phyloP scores from a whole-genome alignment of 768 basidiomycete genomes.

The Tylopilus intermedius region DNA sequence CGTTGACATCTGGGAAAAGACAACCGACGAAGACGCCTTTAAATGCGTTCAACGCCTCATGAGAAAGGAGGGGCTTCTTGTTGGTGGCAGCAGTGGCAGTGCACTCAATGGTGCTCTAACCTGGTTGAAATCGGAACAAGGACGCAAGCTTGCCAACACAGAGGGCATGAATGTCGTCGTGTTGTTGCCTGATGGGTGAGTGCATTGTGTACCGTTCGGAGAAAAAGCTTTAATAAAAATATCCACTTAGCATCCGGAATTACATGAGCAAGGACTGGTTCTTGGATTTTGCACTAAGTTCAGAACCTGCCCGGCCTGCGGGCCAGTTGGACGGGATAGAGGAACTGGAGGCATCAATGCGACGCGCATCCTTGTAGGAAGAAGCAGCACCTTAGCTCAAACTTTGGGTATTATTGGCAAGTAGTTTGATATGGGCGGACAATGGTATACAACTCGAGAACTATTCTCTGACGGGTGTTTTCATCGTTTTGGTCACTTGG shows the following conservation, averaged over 20 bases:
- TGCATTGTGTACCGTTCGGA: background rate
- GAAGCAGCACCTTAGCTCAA: background rate
- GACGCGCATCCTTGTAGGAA: slow-evolving; percentile 6
- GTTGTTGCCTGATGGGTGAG: slow-evolving; percentile 85
- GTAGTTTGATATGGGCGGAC: background rate
- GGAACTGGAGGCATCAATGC: slow-evolving; percentile 3
- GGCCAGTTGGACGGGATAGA: background rate
- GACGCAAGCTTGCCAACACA: slow-evolving; percentile 55
- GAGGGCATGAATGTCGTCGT: slow-evolving; percentile 85
- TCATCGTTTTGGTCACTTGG: slow-evolving; percentile 30
- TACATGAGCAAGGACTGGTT: slow-evolving; percentile 97
- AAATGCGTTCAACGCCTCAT: slow-evolving; percentile 70
- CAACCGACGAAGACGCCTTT: slow-evolving; percentile 76
- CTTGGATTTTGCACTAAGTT: slow-evolving; percentile 57
- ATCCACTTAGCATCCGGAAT: slow-evolving; percentile 65
- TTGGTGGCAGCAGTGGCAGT: slow-evolving; percentile 92
- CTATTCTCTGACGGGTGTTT: background rate
- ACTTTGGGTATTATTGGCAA: background rate
- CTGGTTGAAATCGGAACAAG: slow-evolving; percentile 72
- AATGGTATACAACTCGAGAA: background rate
- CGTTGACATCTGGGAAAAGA: slow-evolving; percentile 84
- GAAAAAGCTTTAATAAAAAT: background rate
- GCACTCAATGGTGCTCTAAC: slow-evolving; percentile 70
- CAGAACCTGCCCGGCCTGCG: slow-evolving; percentile 46
- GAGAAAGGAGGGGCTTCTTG: slow-evolving; percentile 80